Conservation (phyloP, 1,284 basidiomycete genomes). For the Coniophora puteana region DNA sequence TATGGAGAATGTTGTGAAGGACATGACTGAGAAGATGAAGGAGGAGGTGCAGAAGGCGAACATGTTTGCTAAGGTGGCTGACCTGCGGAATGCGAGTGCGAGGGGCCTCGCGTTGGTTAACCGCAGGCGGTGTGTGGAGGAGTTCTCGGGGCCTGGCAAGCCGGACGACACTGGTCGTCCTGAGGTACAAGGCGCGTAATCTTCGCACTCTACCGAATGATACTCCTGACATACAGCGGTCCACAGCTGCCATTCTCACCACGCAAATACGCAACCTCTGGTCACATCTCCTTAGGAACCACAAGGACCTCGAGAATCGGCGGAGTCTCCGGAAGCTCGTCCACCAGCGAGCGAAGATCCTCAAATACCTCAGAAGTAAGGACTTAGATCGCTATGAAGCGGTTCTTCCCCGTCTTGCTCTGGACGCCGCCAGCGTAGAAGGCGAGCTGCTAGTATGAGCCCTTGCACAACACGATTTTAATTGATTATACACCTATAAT, state of each 20-base stretch:
- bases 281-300: slow-evolving; percentile 65
- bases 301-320: slow-evolving; percentile 79
- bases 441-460: slow-evolving; percentile 75
- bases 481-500: neutral
- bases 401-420: slow-evolving; percentile 70
- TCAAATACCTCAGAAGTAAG: slow-evolving; percentile 75
- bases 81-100: slow-evolving; percentile 86
- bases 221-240: slow-evolving; percentile 6
- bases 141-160: slow-evolving; percentile 71
- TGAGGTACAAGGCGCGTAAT: slow-evolving; percentile 79
- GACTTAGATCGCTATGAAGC: slow-evolving; percentile 73
- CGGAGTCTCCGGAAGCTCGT: slow-evolving; percentile 72
- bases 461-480: neutral
- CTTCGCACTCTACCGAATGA: slow-evolving; percentile 2
- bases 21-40: slow-evolving; percentile 19
- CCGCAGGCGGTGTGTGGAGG: slow-evolving; percentile 71
- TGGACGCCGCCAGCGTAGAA: slow-evolving; percentile 81
- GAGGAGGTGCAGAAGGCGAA: slow-evolving; percentile 60
- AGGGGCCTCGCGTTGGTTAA: slow-evolving; percentile 86
- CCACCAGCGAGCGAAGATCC: slow-evolving; percentile 79
- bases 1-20: slow-evolving; percentile 16
- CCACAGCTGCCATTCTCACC: slow-evolving; percentile 80
- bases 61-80: slow-evolving; percentile 68
- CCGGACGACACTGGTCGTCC: slow-evolving; percentile 79
- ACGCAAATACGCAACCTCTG: slow-evolving; percentile 83